Conservation (phyloP, 768 basidiomycete genomes). For the Tylopilus sp. region DNA sequence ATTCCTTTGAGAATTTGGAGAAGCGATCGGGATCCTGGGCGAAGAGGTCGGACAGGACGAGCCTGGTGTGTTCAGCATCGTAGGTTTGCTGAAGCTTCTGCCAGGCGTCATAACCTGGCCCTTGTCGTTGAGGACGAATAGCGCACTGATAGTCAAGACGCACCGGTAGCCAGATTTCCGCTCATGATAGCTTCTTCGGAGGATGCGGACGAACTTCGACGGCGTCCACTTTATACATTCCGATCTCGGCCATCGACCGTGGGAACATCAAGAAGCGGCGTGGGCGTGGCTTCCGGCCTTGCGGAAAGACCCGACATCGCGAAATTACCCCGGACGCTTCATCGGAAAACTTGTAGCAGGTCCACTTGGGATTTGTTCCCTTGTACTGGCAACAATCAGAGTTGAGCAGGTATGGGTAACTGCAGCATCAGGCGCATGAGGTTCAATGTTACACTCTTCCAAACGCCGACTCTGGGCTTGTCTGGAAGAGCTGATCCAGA, state of each 20-base stretch:
- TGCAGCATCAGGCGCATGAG: too few relatives aligned
- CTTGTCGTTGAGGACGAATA: background rate
- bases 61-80: slow-evolving; percentile 63
- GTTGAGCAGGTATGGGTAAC: too few relatives aligned
- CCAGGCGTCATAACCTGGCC: slow-evolving; percentile 83
- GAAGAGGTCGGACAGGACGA: slow-evolving; percentile 92
- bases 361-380: too few relatives aligned
- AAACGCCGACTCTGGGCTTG: too few relatives aligned
- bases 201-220: slow-evolving; percentile 3
- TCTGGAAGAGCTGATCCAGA: too few relatives aligned
- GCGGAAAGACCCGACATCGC: too few relatives aligned
- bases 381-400: too few relatives aligned
- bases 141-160: background rate
- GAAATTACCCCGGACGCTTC: too few relatives aligned
- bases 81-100: slow-evolving; percentile 85
- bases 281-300: background rate
- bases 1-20: slow-evolving; percentile 76
- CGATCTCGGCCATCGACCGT: slow-evolving; percentile 13
- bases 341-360: too few relatives aligned
- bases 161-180: slow-evolving; percentile 63
- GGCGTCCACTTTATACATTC: slow-evolving; percentile 12
- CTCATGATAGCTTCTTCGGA: slow-evolving; percentile 45
- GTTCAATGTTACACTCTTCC: too few relatives aligned
- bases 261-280: slow-evolving; percentile 13
- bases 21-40: slow-evolving; percentile 85